Percentiles rank a stretch among this genome's conserved stretches.
Evolutionary conservation across 257 asterid species (phyloP).

Genomic region (Solanum megistacrolobum): DNA sequence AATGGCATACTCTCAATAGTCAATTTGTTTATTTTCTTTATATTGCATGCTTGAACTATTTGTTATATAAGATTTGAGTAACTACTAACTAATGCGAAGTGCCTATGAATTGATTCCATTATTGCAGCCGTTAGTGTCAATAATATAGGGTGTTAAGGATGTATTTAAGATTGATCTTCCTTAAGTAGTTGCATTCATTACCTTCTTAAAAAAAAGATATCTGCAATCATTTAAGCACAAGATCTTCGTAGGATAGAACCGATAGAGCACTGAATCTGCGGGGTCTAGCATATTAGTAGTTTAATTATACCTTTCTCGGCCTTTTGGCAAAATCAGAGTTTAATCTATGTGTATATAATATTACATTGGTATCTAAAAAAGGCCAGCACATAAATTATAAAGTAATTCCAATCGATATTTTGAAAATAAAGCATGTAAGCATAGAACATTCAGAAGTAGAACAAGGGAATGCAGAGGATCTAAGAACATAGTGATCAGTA

Average conservation of each 20-base stretch:
- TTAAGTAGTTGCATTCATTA: neutral
- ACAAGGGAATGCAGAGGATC: neutral
- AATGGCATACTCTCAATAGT: neutral
- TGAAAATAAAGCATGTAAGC: neutral
- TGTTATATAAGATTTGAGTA: neutral
- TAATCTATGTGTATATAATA: neutral
- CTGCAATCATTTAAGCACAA: neutral
- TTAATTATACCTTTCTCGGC: neutral
- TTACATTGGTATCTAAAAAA: neutral
- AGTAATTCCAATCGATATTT: neutral
- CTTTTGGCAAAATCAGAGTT: neutral
- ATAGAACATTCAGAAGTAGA: neutral
- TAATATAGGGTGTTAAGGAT: neutral
- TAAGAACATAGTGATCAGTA: neutral
- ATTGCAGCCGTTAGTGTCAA: neutral
- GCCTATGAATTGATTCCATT: neutral
- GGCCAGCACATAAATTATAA: neutral
- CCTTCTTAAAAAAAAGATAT: neutral
- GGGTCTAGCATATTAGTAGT: neutral
- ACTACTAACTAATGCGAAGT: neutral
- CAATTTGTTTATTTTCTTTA: neutral
- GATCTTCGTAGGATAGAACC: neutral
- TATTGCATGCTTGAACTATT: neutral
- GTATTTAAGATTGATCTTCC: neutral
- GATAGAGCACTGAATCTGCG: neutral